Base-by-base conservation (phyloP, 2,329 filamentous ascomycete genomes). In the Lecanicillium sp. region DNA sequence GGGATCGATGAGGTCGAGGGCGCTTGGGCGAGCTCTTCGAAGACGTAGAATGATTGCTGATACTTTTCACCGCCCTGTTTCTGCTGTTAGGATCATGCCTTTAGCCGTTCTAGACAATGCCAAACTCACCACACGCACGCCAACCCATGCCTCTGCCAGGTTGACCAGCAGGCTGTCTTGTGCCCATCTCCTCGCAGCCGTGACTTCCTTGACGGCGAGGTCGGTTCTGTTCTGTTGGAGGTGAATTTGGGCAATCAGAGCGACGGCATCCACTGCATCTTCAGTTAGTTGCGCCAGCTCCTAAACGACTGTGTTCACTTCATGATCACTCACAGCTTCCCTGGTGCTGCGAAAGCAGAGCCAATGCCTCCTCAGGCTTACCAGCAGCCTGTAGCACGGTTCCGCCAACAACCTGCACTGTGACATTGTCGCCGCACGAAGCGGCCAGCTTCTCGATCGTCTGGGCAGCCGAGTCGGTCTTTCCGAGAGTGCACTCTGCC, bases 41-140 rank as follows among this genome's bases (percentile, higher is more conserved):
- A 97, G 44, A 97, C 90, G 70, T 98, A 97, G 65, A 94, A 97
- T 14, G 90, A 83, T 56, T 92, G 86, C 57, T 97, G 92, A 64
- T 97, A 97, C 60, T 87, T 92, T 51, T 95, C 88, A 49, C 89
- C 89, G 55, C 90, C 90, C 84, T 94, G 44, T 18, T 39, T 6
- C 25, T n/a, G 22, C 29, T 19, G 43, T 67, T 47, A 62, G 54
- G 48, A 44, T 35, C 10, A 33, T 13, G 15, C 20, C 17, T 37
- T 20, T 14, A 12, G n/a, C n/a, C n/a, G n/a, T n/a, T n/a, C n/a
- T n/a, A n/a, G n/a, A 12, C 12, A 6, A n/a, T 32, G 25, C 59
- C 34, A 4, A 4, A 66, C 74, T 45, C 74, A 92, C 87, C 62
- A 90, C 70, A 60, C 92, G 75, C 61, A 97, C 64, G 19, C 88